phyloP scores from a whole-genome alignment of 352 stramenopile species.

The Peronosclerospora sorghi region DNA sequence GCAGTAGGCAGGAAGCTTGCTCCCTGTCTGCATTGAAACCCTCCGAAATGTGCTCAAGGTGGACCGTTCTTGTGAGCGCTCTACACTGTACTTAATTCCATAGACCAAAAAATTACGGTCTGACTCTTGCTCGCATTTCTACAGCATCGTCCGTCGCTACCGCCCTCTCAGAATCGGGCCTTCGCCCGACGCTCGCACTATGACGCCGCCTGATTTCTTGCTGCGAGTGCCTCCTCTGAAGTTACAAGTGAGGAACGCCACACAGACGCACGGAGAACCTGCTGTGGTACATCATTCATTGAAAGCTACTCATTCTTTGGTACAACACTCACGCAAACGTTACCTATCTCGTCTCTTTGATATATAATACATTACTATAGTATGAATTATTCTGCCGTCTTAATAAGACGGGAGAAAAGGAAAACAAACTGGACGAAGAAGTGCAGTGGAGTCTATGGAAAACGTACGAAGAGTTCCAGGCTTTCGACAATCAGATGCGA shows the following conservation, averaged over 20 bases:
- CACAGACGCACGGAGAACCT: slow-evolving; percentile 37
- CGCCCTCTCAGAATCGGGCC: too few species aligned
- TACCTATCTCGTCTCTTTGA: neutral
- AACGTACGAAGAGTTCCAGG: slow-evolving; percentile 71
- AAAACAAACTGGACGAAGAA: slow-evolving; percentile 21
- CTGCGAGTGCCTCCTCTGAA: slow-evolving; percentile 41
- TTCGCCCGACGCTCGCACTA: slow-evolving; percentile 1
- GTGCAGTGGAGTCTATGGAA: slow-evolving; percentile 74
- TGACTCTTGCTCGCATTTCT: too few species aligned
- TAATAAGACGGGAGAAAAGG: slow-evolving; percentile 27
- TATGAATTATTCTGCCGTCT: slow-evolving; percentile 49
- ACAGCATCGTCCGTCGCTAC: too few species aligned
- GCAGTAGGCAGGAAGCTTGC: too few species aligned
- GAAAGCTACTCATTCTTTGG: neutral
- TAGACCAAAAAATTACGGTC: too few species aligned
- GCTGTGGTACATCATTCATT: slow-evolving; percentile 32
- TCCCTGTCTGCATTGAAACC: too few species aligned
- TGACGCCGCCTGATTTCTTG: slow-evolving; percentile 33
- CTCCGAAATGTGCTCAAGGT: too few species aligned
- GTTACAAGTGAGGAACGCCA: slow-evolving; percentile 47
- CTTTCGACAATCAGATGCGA: slow-evolving; percentile 56
- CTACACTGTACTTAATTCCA: too few species aligned
- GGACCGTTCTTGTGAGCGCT: too few species aligned
- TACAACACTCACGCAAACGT: neutral
- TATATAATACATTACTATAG: slow-evolving; percentile 9